Evolutionary conservation across 371 early-diverging fungal genomes (phyloP), one percentile per base, ranked within the genome.

Genomic region (Mucor piriformis): DNA sequence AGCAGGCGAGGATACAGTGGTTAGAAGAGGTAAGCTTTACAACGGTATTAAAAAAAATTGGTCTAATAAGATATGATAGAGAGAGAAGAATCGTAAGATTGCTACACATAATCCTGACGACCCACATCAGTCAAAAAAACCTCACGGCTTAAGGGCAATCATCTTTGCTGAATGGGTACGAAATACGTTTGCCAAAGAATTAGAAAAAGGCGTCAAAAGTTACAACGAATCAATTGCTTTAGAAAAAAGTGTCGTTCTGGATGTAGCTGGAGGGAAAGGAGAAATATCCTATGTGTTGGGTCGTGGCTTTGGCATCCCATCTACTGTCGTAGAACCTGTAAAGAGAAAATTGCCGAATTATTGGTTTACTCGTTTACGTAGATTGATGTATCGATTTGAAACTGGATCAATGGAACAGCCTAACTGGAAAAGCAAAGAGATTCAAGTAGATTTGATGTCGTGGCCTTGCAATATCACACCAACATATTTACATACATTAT

Each of bases 201-300:
- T 66, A 49, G 11, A 59, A 56, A 0, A 58, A 61, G 33, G 55
- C 47, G 11, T 42, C 3, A n/a, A 16, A n/a, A 18, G 4, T 4
- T 42, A 20, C 18, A 16, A 42, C 8, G 18, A 42, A 1, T 42
- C 42, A 16, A 42, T 3, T 4, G n/a, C 18, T 7, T n/a, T 7
- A 18, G 18, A 16, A 7, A 42, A 42, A 20, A 32, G 50, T 18
- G 72, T 66, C 8, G 77, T 83, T 1, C 60, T 86, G 32, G 86
- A 86, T 44, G 69, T 86, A 24, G 86, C 84, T 1, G 86, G 83
- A n/a, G 86, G 86, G 10, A 74, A 83, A 58, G 86, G 84, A 3
- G 84, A 86, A 34, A 52, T 86, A 5, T 68, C 79, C 3, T 77
- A 83, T 77, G 79, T 83, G 27, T 57, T 83, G 20, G 67, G 79